These are phyloP conservation scores for Onygenales sp. DNA, from an alignment of 2,329 filamentous ascomycete species.

Conservation along the genomic window DNA sequence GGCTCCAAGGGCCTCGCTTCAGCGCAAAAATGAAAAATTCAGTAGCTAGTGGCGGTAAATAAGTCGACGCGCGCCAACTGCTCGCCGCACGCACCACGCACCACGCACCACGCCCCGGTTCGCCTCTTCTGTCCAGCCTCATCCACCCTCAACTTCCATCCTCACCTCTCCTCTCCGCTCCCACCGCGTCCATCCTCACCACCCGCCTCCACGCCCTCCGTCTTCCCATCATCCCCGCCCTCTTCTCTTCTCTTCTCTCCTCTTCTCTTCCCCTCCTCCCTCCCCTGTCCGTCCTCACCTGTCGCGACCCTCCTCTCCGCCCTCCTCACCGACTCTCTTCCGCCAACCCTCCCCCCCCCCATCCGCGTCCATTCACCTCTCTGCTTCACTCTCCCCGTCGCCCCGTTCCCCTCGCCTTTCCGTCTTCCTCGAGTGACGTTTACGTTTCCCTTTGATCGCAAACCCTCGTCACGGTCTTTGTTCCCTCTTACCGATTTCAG, in stretches of 20 bases:
- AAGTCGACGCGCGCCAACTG: not conserved
- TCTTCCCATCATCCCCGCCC: slow-evolving; percentile 7
- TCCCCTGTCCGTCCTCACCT: slow-evolving; percentile 14
- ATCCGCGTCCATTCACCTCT: slow-evolving; percentile 7
- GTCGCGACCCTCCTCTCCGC: slow-evolving; percentile 14
- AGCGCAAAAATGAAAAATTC: not conserved
- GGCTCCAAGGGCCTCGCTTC: too few species aligned
- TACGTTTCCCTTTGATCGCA: not conserved
- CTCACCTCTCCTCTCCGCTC: not conserved
- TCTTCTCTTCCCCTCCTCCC: slow-evolving; percentile 9
- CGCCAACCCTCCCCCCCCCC: slow-evolving; percentile 6
- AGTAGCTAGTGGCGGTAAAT: not conserved
- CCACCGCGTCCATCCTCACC: slow-evolving; percentile 6
- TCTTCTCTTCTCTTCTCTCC: slow-evolving; percentile 9
- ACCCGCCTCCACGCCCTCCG: slow-evolving; percentile 12
- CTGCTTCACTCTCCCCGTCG: slow-evolving; percentile 3
- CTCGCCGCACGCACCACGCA: not conserved
- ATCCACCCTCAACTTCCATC: not conserved
- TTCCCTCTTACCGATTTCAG: not conserved
- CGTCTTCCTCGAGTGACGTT: slow-evolving; percentile 7
- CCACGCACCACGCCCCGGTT: not conserved
- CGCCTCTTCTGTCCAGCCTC: not conserved
- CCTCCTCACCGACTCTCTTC: slow-evolving; percentile 9
- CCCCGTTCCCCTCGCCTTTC: slow-evolving; percentile 9
- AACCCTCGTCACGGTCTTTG: not conserved